Base-by-base conservation (phyloP, 2,329 filamentous ascomycete genomes). In the Leptographium lundbergii region DNA sequence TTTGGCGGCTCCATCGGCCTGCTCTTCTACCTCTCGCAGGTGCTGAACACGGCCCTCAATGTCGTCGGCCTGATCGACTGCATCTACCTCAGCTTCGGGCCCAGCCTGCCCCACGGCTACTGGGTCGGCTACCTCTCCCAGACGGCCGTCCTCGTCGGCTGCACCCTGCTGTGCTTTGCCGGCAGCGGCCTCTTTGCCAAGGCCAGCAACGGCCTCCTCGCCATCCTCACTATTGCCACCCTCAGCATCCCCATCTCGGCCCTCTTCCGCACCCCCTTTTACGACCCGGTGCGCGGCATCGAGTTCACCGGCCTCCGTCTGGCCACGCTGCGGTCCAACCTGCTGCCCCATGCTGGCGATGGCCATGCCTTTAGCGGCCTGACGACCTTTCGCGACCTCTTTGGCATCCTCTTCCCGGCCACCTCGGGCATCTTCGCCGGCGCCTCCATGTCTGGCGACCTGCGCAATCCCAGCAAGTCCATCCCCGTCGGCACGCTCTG, bases 1-100 rank as follows among this genome's bases (percentile, higher is more conserved):
- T 95, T 95, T 68, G 90, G 90, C 29, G 90, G 90, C 19, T 90
- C 88, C 1, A 95, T 95, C 63, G 90, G 90, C 2, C 79, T 95
- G 27, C 82, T 95, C 14, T 95, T 95, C 71, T 95, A 94, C 69
- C 76, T 95, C n/a, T 89, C 90, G n/a, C 88, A 89, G 63, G 86
- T 88, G 2, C 82, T 95, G 67, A 95, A 92, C 68, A 91, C 89
- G 1, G 88, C 88, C 45, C 82, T 95, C 78, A 95, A 95, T 67
- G 82, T 91, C 27, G 89, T 95, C 51, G 90, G 89, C 74, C 77
- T 95, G 53, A 82, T 95, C 63, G 88, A 94, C 72, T 95, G 89
- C 66, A 78, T 95, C 59, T 83, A 82, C 57, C 79, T 91, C 62
- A 91, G 91, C 65, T 81, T 91, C 66, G 88, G 86, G 2, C 68